A percentile compares a stretch with the other conserved stretches of the same genome.
Conservation (phyloP, 2,329 filamentous ascomycete species). For the Epichloe scottii region DNA sequence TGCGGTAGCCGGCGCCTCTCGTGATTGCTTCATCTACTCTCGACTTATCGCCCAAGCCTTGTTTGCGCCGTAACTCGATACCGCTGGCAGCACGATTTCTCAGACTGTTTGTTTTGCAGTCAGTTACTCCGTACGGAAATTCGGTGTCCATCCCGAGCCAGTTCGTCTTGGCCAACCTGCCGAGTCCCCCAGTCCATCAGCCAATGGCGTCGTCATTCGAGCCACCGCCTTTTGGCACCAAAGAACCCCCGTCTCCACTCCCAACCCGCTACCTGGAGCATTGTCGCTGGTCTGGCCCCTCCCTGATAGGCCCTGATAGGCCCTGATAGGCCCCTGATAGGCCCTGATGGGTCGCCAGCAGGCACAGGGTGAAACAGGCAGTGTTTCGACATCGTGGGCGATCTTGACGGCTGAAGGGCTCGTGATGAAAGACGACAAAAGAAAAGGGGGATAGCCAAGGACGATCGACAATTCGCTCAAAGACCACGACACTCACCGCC, state of each 20-base stretch:
- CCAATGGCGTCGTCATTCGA: background rate
- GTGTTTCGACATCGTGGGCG: slow-evolving; percentile 12
- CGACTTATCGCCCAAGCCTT: background rate
- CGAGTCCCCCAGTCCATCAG: background rate
- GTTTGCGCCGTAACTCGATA: background rate
- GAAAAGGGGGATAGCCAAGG: background rate
- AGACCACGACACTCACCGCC: too few relatives aligned
- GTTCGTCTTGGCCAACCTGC: too few relatives aligned
- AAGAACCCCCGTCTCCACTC: slow-evolving; percentile 1
- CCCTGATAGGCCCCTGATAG: too few relatives aligned
- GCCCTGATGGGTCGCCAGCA: slow-evolving; percentile 10
- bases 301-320: too few relatives aligned
- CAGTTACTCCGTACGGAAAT: too few relatives aligned
- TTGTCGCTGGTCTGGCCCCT: background rate
- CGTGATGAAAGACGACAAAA: background rate
- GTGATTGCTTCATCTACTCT: background rate
- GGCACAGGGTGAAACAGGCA: slow-evolving; percentile 14
- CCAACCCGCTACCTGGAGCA: background rate
- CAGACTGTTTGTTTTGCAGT: too few relatives aligned
- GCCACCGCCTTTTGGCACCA: background rate
- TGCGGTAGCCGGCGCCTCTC: background rate
- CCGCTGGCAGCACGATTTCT: too few relatives aligned
- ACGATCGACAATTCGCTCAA: too few relatives aligned
- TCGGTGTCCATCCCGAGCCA: background rate
- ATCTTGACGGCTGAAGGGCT: background rate